These are phyloP conservation scores for Zymoseptoria tritici DNA, from an alignment of 2,329 filamentous ascomycete species.

Conservation along the genomic window DNA sequence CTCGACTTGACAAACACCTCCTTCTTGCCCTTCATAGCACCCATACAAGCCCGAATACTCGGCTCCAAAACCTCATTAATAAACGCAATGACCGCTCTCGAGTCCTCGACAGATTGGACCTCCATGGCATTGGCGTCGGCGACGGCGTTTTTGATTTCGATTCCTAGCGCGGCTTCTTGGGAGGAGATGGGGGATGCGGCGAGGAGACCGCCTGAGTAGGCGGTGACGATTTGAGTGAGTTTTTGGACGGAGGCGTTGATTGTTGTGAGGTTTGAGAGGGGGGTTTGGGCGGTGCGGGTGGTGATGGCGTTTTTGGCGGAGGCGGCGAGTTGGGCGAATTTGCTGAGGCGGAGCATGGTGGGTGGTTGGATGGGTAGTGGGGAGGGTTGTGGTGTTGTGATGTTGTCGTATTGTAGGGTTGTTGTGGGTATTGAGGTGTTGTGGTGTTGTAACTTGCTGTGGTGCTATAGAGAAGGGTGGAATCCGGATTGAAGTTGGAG, in stretches of 20 bases:
- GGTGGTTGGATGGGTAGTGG: too few species aligned
- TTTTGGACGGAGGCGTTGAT: conserved; percentile 16
- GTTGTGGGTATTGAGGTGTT: background rate
- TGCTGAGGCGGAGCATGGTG: conserved; percentile 28
- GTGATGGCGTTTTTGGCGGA: conserved; percentile 16
- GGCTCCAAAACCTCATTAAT: conserved; percentile 14
- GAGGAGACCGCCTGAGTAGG: conserved; percentile 17
- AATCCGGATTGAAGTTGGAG: background rate
- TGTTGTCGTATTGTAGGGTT: background rate
- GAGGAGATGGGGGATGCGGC: conserved; percentile 17
- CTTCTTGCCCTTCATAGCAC: conserved; percentile 13
- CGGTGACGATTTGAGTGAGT: conserved; percentile 8
- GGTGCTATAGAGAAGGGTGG: background rate
- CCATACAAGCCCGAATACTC: conserved; percentile 14
- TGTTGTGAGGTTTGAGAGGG: conserved; percentile 14
- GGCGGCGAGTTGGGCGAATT: conserved; percentile 14
- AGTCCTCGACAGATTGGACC: conserved; percentile 11
- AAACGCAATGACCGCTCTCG: conserved; percentile 10
- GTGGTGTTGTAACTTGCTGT: background rate
- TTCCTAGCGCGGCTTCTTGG: conserved; percentile 14
- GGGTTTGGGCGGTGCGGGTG: conserved; percentile 10
- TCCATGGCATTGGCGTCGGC: conserved; percentile 14
- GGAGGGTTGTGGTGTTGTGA: background rate
- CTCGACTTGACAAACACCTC: conserved; percentile 8
- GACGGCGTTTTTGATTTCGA: conserved; percentile 18